Evolutionary conservation across 495 filamentous ascomycete genomes (phyloP), one percentile per base, ranked within the genome.

Genomic region (Emericellopsis terricola): DNA sequence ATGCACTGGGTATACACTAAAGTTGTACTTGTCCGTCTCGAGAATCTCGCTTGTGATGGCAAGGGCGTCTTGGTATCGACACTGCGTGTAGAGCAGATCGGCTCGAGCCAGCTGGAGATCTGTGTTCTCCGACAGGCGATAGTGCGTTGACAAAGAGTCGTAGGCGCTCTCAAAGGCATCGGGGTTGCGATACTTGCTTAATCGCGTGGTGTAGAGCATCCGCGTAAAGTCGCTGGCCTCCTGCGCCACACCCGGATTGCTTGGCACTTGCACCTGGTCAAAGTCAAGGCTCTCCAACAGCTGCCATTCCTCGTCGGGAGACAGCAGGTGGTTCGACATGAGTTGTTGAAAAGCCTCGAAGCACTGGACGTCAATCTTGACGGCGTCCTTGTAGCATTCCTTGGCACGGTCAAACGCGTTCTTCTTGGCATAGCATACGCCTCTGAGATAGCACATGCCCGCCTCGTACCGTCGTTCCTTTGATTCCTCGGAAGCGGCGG

Each of bases 331-430:
- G 53, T 96, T 96, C 60, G 86, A 85, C 78, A 94, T 94, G 32
- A 99, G 67, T 53, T 94, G 84, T 38, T 93, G 86, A 47, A 96
- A 96, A 2, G 89, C 89, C 50, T 99, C 89, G 47, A 91, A 96
- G 53, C 89, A 99, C 50, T 94, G 86, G 4, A 96, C 85, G 50
- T 99, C 91, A 47, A 99, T 94, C 31, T 81, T 68, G 28, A 96
- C 81, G 5, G 89, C 89, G 44, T 91, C 81, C 58, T 93, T 94
- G 64, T 94, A 99, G 56, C 91, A 94, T 46, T 94, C 85, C 46
- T 93, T 93, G 23, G 89, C 89, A 17, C 86, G 76, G 48, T 99
- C 91, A 42, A 94, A 96, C 10, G 86, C 81, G 53, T 96, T 99
- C 56, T 92, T 83, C 53, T 94, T 94, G 13, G 89, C 86, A 47